Evolutionary conservation across 192 early-diverging fungal genomes (phyloP), one percentile per base, ranked within the genome.

Genomic region (Lobosporangium transversale): DNA sequence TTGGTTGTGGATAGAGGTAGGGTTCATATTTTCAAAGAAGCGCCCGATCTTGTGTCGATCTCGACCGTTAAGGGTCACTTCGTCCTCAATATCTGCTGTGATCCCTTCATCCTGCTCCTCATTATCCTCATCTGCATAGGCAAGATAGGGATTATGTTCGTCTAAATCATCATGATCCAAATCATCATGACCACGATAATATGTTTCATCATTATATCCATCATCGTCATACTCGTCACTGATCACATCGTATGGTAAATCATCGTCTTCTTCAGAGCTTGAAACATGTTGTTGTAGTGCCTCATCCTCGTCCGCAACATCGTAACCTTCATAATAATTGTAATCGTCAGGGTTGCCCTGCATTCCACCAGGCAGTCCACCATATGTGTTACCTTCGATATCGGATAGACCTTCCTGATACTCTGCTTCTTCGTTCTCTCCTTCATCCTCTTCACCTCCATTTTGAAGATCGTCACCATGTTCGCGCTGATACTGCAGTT

Each of bases 401-500:
- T 76, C 73, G 23, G 73, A 76, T 14, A 76, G 26, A 2, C 73
- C 73, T 29, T 76, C 73, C n/a, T 62, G 53, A 24, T 76, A 76
- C 0, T 67, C 64, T n/a, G n/a, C n/a, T n/a, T n/a, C n/a, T 17
- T 64, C 69, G 7, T 64, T 54, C 14, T 68, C 56, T 8, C 48
- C 56, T 26, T 52, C 59, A 33, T 59, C 65, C 18, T 49, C 54
- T 15, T 44, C 51, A 29, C 37, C 43, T 20, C 18, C 17, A 0
- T 59, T 27, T 24, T 32, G 12, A 9, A 62, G 67, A 5, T 68
- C 68, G n/a, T 58, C 62, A 35, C 62, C 73, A 48, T 71, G 64
- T 3, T 80, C 61, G 1, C 65, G 76, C 30, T 80, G 47, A 31
- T 80, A 81, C 20, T 82, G 69, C 7, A 70, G 50, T 32, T 84